A percentile compares a stretch with the other conserved stretches of the same genome.
Conservation (phyloP, 1,139 yeast species). For the Pneumocystis sp. region DNA sequence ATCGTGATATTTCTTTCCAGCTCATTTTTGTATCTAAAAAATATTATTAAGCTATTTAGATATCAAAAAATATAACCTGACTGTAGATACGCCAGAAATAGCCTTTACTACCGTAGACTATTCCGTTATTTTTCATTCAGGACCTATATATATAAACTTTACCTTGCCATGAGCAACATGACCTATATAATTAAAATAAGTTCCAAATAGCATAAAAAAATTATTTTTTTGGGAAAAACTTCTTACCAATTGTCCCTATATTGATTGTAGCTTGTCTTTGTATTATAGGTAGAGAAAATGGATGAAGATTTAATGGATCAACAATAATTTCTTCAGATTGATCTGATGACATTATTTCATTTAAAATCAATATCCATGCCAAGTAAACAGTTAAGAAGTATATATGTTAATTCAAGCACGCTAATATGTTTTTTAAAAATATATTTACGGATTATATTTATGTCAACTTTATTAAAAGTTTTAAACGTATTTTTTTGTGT, state of each 20-base stretch:
- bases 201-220: neutral
- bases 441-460: neutral
- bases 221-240: neutral
- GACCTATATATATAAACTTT: neutral
- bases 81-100: conserved; percentile 96
- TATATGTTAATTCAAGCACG: neutral
- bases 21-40: conserved; percentile 8
- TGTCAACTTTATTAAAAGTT: neutral
- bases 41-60: conserved; percentile 9
- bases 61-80: conserved; percentile 67
- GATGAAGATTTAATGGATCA: conserved; percentile 9
- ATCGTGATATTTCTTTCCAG: conserved; percentile 97
- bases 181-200: neutral
- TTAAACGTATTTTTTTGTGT: neutral
- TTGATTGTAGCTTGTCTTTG: conserved; percentile 79
- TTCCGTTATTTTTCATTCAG: neutral
- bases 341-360: neutral
- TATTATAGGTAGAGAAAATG: conserved; percentile 9
- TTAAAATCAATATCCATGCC: neutral
- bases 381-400: neutral
- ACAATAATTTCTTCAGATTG: conserved; percentile 1
- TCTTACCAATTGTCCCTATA: conserved; percentile 83
- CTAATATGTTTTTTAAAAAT: neutral
- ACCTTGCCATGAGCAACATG: conserved; percentile 97
- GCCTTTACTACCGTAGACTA: conserved; percentile 90